Base-by-base conservation (phyloP, 1,284 basidiomycete species). In the Puccinia sorghi region DNA sequence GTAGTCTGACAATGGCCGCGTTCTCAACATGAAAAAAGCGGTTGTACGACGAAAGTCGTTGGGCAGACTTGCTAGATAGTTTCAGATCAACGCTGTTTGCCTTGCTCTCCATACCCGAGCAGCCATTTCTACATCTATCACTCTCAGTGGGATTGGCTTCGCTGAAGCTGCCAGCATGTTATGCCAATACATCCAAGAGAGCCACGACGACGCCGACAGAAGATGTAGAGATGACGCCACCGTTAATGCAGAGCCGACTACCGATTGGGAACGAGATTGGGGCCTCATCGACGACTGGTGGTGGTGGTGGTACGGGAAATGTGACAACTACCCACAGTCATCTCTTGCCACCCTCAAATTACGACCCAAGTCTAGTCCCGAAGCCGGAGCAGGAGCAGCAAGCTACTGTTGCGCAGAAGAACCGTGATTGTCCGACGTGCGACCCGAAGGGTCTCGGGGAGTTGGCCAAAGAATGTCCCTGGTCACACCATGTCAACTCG, bases 61-160 rank as follows among this genome's bases (percentile, higher is more conserved):
- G 95, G 95, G 82, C 85, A 6, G 86, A 85, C 4, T 89, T 97
- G 37, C 88, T 90, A 43, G 87, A 88, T 72, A 88, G 90, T 11
- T 97, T 97, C 87, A 90, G 93, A 22, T 86, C 89, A 3, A 92
- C 93, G 0, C 92, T 94, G 79, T 92, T 95, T 84, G 89, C 88
- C 57, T 87, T 97, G 59, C 93, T 95, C 84, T 90, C 90, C 12
- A 88, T 97, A 41, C 93, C 94, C 0, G 90, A 91, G 0, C 91
- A 94, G 82, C 91, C 94, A 0, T 88, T 95, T 7, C 88, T 97
- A 9, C 89, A 93, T 81, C 89, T 97, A 22, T 90, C 93, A 0
- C 88, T 96, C 77, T 94, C 93, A 81, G 93, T 92, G 8, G 95
- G 95, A 2, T 87, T 97, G 3, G 90, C 92, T 2, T 90, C 93